Evolutionary conservation across 2,329 filamentous ascomycete species (phyloP).

Genomic region (Aspergillus piperis): DNA sequence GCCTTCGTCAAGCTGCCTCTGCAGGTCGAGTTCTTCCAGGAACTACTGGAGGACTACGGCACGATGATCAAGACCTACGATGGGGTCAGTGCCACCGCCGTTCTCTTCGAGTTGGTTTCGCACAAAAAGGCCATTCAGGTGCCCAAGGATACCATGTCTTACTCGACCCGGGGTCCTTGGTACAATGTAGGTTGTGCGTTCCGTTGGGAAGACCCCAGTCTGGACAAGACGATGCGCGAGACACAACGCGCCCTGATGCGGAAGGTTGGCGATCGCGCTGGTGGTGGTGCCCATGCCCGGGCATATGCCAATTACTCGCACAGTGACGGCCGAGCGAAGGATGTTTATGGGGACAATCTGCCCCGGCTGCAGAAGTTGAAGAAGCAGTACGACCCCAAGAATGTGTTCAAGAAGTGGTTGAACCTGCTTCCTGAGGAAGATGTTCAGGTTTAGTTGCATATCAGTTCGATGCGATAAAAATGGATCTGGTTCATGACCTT

Average conservation of each 20-base stretch:
- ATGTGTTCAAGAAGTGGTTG: conserved; percentile 13
- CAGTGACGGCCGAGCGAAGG: not conserved
- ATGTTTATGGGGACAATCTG: not conserved
- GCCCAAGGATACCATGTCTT: conserved; percentile 14
- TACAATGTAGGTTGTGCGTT: conserved; percentile 15
- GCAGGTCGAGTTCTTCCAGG: not conserved
- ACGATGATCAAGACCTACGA: not conserved
- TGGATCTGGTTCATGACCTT: too few species aligned
- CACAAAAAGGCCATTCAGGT: conserved; percentile 11
- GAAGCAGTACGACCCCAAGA: conserved; percentile 10
- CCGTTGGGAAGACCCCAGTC: conserved; percentile 8
- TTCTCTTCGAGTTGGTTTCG: conserved; percentile 18
- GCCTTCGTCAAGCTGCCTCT: conserved; percentile 2
- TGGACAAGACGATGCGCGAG: conserved; percentile 32
- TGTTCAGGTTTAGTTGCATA: not conserved
- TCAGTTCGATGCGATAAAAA: not conserved
- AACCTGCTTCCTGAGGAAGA: not conserved
- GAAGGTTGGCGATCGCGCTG: conserved; percentile 11
- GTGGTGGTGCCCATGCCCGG: not conserved
- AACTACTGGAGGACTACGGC: not conserved
- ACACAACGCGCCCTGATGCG: conserved; percentile 53
- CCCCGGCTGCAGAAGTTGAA: conserved; percentile 12
- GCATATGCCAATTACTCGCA: not conserved
- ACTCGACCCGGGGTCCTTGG: conserved; percentile 14
- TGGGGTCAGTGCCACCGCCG: not conserved